Base-by-base conservation (phyloP, 1,139 yeast genomes). In the Suhomyces taliae region DNA sequence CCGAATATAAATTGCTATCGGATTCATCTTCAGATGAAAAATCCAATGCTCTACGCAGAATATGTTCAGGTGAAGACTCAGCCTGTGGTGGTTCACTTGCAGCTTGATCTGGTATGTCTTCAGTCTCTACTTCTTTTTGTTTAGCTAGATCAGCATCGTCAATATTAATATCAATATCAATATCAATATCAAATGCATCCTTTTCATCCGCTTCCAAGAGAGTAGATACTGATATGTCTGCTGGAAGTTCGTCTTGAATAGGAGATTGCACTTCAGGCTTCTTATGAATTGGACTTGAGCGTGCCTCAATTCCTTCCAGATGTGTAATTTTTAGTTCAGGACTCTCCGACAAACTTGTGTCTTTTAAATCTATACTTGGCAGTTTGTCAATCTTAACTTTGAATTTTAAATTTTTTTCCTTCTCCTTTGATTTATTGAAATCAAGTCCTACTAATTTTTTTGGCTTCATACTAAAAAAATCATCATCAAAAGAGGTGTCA, bases 191-290 rank as follows among this genome's bases (percentile, higher is more conserved):
- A 9, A 29, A 2, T 29, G 32, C 32, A 9, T 29, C 32, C 32
- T 29, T 29, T 11, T 9, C 34, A 31, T 29, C 42, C 39, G 32
- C 50, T 32, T 52, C 55, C 7, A 56, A 40, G 35, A 57, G 61
- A 1, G 66, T 60, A 1, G 64, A 59, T 1, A 52, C 61, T 10
- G 65, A 62, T 8, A 60, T 49, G 46, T 60, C 59, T 2, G 61
- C 54, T 7, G 63, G 63, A 26, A 60, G 46, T 8, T 43, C 42
- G 24, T 49, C 51, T 26, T 52, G 55, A 11, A 58, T 51, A 1
- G 61, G 62, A 31, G 53, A 47, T 36, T 39, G 36, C 41, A 29
- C 14, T 19, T 24, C 26, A 29, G 24, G 12, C 40, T 40, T 34
- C 29, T 34, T 14, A 12, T 32, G 34, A 3, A 34, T 37, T 27